Evolutionary conservation across 2,329 filamentous ascomycete species (phyloP), one percentile per base, ranked within the genome.

Genomic region (Sphaerulina populicola): DNA sequence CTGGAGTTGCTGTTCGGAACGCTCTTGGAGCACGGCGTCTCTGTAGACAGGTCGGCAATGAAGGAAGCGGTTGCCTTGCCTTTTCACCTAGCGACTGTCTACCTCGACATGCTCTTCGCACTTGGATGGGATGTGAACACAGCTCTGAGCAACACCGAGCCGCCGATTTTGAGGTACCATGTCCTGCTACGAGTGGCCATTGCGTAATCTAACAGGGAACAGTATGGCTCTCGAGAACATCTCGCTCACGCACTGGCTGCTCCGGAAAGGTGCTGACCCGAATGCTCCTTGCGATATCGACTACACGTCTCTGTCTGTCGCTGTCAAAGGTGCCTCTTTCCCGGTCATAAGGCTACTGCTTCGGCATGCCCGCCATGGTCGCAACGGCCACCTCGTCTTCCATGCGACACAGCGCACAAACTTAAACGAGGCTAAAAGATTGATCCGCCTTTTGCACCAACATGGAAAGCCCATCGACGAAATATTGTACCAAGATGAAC

Each of bases 91-190:
- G 45, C 45, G 8, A 39, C 1, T 3, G 45, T 23, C 10, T 48
- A 14, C 31, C 45, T 48, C 41, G 40, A 51, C 10, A 27, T 51
- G 8, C 48, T 51, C 48, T 51, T 51, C 31, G 31, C 41, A 30
- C 48, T 51, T 51, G 40, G 48, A 10, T 51, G 40, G 48, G 48
- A 51, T 37, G 33, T 51, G 4, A 51, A 51, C 23, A 14, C 14
- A 30, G 29, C 48, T 10, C 48, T 51, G 2, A 51, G 48, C 39
- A 51, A 51, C 23, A 51, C 48, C 18, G 33, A 51, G 48, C 48
- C 48, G 23, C 40, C 48, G 45, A 31, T 51, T n/a, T 23, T 51
- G 31, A 51, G 48, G 48, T 51, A 44, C 12, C 10, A 8, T 3
- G 4, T 27, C 12, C n/a, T 44, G n/a, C n/a, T 11, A 11, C 23